Evolutionary conservation across 371 early-diverging fungal genomes (phyloP), one percentile per base, ranked within the genome.

Genomic region (Rhizopus stolonifer): DNA sequence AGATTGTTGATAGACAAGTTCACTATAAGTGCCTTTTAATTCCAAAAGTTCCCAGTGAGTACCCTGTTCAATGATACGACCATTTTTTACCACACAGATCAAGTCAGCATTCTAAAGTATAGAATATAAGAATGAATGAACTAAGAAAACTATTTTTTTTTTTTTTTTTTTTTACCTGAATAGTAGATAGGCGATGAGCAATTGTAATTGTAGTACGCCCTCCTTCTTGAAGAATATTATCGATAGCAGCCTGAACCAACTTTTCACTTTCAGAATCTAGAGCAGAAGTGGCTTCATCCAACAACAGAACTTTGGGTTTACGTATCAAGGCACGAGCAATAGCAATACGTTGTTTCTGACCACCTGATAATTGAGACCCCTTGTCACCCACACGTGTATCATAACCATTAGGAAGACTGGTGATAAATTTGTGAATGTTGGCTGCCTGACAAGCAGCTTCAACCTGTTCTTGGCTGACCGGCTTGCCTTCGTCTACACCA

Each of bases 211-310:
- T 84, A 3, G 84, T 84, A 46, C 84, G 69, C 13, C 74, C 76
- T 32, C 74, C 65, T 43, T 71, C 88, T 26, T 82, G 64, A 1
- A 84, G 57, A 2, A 93, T 89, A 22, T 67, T 75, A 60, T 92
- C 90, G 26, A 98, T 68, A 0, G 94, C 96, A 34, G 81, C 81
- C 61, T 97, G 94, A 4, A 99, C 92, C 17, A 91, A 65, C 53
- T 84, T 85, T 69, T 99, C 99, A 29, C 89, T 86, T 60, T 91
- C 86, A 18, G 89, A 84, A 68, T 97, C 96, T 39, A 97, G 61
- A 0, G 96, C 95, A 1, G 91, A 89, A 0, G 99, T 99, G 0
- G 99, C 96, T 65, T 99, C 99, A 60, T 99, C 99, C 26, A 99
- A 69, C 17, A 99, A 81, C 43, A 98, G 70, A 9, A 98, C 82